phyloP scores from a whole-genome alignment of 2,329 filamentous ascomycete species.

The Hymenotorrendiella dingleyae region DNA sequence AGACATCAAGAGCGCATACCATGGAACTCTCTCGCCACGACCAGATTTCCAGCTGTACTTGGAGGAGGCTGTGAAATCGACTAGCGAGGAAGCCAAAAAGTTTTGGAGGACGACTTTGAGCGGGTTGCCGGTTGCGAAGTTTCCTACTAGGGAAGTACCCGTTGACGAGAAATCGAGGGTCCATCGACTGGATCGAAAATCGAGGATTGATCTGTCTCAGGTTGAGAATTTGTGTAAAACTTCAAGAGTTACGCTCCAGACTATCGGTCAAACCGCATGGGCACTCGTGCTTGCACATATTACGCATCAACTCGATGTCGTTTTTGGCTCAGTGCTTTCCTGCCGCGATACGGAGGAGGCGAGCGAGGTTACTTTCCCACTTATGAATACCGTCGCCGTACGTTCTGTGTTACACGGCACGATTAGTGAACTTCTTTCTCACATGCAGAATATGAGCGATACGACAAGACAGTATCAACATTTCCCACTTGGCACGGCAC shows the following conservation, averaged over 20 bases:
- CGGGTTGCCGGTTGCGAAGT: slow-evolving; percentile 37
- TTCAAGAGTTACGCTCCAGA: slow-evolving; percentile 66
- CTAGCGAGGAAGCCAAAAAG: slow-evolving; percentile 39
- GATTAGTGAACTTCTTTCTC: slow-evolving; percentile 56
- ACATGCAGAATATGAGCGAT: slow-evolving; percentile 66
- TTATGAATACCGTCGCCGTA: slow-evolving; percentile 84
- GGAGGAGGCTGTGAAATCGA: slow-evolving; percentile 34
- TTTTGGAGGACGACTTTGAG: slow-evolving; percentile 72
- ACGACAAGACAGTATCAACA: slow-evolving; percentile 67
- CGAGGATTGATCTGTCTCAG: slow-evolving; percentile 34
- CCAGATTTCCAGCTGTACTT: slow-evolving; percentile 49
- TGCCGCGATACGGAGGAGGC: slow-evolving; percentile 71
- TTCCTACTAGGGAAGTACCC: slow-evolving; percentile 32
- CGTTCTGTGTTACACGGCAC: slow-evolving; percentile 68
- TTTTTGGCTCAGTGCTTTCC: slow-evolving; percentile 77
- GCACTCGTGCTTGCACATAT: slow-evolving; percentile 61
- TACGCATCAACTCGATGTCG: slow-evolving; percentile 62
- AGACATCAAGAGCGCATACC: slow-evolving; percentile 63
- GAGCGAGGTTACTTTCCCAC: slow-evolving; percentile 70
- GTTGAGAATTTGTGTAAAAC: slow-evolving; percentile 58
- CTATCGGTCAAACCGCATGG: slow-evolving; percentile 72
- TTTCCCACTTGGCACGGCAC: slow-evolving; percentile 68
- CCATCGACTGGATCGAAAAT: slow-evolving; percentile 42
- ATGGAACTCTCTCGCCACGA: slow-evolving; percentile 36
- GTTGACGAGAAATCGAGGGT: slow-evolving; percentile 4